A percentile compares a stretch with the other conserved stretches of the same genome.
Evolutionary conservation across 225 moss, liverwort and hornwort genomes (phyloP).

Genomic region (Thuidium tamariscinum): DNA sequence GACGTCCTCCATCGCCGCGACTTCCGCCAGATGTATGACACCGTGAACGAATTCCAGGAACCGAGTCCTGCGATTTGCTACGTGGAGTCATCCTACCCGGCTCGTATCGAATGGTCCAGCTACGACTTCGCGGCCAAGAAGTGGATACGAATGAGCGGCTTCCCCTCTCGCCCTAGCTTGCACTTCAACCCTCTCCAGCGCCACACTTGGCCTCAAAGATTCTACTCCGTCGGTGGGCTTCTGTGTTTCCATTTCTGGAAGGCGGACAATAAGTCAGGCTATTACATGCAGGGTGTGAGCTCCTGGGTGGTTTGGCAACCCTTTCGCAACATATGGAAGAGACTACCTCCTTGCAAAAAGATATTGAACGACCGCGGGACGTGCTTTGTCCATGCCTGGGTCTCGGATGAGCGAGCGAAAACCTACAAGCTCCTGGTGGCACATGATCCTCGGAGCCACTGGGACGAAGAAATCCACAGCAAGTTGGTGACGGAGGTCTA

Average conservation of each 20-base stretch:
- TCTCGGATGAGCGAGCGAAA: neutral
- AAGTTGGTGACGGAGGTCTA: constrained; percentile 10
- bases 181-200: neutral
- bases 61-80: constrained; percentile 5
- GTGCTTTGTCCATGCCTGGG: constrained; percentile 1
- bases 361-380: neutral
- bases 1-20: neutral
- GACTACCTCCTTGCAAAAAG: neutral
- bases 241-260: neutral
- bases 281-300: neutral
- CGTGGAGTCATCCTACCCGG: neutral
- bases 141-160: constrained; percentile 3
- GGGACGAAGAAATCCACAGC: neutral
- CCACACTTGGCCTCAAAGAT: neutral
- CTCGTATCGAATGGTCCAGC: neutral
- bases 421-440: constrained; percentile 10
- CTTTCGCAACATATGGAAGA: constrained; percentile 1
- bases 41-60: neutral
- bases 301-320: constrained; percentile 10
- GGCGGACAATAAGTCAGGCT: neutral
- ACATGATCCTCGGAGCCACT: neutral
- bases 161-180: neutral
- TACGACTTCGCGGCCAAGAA: neutral
- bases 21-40: constrained; percentile 1
- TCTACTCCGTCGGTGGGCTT: constrained; percentile 10